A percentile compares a stretch with the other conserved stretches of the same genome.
Conservation (phyloP, 139 green algal species). For the Pleodorina starrii region DNA sequence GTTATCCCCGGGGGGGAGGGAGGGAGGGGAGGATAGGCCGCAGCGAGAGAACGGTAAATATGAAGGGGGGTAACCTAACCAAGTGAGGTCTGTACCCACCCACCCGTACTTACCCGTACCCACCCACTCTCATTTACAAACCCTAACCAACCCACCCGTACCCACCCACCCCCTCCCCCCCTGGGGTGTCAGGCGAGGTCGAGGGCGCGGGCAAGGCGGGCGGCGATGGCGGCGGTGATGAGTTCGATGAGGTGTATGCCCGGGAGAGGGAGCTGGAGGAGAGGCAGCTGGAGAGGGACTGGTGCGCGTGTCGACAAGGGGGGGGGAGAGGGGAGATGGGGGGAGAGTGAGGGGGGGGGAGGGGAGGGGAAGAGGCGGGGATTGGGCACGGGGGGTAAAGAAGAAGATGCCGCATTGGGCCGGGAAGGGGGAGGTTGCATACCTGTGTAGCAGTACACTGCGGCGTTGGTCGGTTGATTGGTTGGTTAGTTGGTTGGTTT, state of each 20-base stretch:
- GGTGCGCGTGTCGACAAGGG: constrained; percentile 72
- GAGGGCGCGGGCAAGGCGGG: constrained; percentile 1
- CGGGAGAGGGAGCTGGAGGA: constrained; percentile 84
- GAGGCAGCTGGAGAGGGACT: constrained; percentile 88
- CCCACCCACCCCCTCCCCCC: no score
- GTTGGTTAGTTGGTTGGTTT: no score
- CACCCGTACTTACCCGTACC: no score
- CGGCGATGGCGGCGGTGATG: background rate
- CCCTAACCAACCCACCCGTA: no score
- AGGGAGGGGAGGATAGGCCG: no score
- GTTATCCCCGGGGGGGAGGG: background rate
- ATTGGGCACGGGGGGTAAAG: background rate
- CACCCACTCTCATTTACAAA: no score
- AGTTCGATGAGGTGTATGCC: constrained; percentile 54
- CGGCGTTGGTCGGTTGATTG: no score
- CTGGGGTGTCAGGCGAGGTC: constrained; percentile 16
- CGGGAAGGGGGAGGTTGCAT: background rate
- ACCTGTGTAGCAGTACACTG: no score
- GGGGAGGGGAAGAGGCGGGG: background rate
- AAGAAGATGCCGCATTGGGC: background rate
- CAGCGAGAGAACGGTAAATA: no score
- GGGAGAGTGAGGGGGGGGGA: background rate
- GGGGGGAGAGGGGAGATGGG: background rate
- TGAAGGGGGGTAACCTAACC: no score
- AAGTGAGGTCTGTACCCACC: no score